These are phyloP conservation scores for Fistulinella staudtii DNA, from an alignment of 1,284 basidiomycete genomes.

Conservation along the genomic window DNA sequence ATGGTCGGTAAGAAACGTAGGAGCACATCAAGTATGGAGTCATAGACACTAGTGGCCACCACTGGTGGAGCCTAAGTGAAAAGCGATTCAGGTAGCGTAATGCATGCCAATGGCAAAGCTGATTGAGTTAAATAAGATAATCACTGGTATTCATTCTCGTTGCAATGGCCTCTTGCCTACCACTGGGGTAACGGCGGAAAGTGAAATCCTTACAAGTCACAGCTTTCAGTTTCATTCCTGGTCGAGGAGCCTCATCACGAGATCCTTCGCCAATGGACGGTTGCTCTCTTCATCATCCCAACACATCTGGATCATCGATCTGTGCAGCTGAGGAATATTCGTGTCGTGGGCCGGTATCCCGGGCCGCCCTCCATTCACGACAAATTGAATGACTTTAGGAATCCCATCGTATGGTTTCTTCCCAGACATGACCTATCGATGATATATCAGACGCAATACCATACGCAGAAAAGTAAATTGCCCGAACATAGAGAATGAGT, in stretches of 20 bases:
- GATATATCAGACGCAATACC: constrained; percentile 10
- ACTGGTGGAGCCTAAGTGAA: too few species aligned
- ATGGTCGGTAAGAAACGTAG: too few species aligned
- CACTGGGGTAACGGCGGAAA: too few species aligned
- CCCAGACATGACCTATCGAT: constrained; percentile 22
- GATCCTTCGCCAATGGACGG: constrained; percentile 17
- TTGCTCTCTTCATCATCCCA: constrained; percentile 18
- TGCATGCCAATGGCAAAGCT: too few species aligned
- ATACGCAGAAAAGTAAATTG: background rate
- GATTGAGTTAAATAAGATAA: too few species aligned
- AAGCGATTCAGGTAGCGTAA: too few species aligned
- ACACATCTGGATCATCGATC: constrained; percentile 16
- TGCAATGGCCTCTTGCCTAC: too few species aligned
- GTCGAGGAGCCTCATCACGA: constrained; percentile 1
- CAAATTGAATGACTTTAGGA: background rate
- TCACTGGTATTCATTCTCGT: too few species aligned
- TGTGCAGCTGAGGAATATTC: constrained; percentile 5
- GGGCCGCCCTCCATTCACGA: constrained; percentile 16
- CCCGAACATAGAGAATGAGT: constrained; percentile 26
- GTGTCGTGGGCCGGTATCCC: constrained; percentile 7
- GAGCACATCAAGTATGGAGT: too few species aligned
- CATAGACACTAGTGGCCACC: too few species aligned
- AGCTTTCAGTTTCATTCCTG: too few species aligned
- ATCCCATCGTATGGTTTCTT: constrained; percentile 21
- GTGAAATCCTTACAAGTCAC: too few species aligned